Evolutionary conservation across 1,139 yeast species (phyloP).

Genomic region (Saccharomycopsis hybrid): DNA sequence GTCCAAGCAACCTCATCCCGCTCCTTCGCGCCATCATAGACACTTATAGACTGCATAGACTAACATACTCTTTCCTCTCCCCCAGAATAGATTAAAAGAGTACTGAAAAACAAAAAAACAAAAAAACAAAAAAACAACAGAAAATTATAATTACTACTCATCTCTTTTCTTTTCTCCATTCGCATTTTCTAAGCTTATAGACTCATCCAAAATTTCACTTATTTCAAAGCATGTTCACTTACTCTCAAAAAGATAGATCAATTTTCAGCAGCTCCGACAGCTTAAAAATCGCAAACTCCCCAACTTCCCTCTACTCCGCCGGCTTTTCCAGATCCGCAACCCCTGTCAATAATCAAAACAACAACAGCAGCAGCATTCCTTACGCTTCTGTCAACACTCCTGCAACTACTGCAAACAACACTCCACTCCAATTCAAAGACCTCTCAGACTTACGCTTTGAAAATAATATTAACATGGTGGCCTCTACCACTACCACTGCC

Average conservation of each 20-base stretch:
- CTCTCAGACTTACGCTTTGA: neutral
- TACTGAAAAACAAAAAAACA: too few relatives aligned
- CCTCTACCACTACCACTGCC: neutral
- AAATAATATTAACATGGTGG: slow-evolving; percentile 1
- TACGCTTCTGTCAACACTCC: slow-evolving; percentile 24
- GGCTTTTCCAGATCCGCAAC: slow-evolving; percentile 23
- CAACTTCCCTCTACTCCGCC: slow-evolving; percentile 15
- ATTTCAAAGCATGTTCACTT: slow-evolving; percentile 4
- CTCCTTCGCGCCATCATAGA: too few relatives aligned
- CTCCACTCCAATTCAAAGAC: slow-evolving; percentile 17
- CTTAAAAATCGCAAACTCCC: slow-evolving; percentile 9
- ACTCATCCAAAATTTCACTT: too few relatives aligned
- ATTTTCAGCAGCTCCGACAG: slow-evolving; percentile 6
- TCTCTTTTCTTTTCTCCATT: neutral
- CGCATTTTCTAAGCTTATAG: neutral
- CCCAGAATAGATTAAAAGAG: too few relatives aligned
- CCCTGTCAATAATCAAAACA: slow-evolving; percentile 23
- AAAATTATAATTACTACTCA: too few relatives aligned
- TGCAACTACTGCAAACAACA: slow-evolving; percentile 18
- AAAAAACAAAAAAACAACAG: too few relatives aligned
- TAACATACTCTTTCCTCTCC: too few relatives aligned
- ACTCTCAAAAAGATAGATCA: slow-evolving; percentile 8
- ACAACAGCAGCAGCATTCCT: too few relatives aligned
- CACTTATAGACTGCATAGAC: too few relatives aligned
- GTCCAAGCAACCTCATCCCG: too few relatives aligned